These are phyloP conservation scores for Shiraia sp. DNA, from an alignment of 2,329 filamentous ascomycete genomes.

Conservation along the genomic window DNA sequence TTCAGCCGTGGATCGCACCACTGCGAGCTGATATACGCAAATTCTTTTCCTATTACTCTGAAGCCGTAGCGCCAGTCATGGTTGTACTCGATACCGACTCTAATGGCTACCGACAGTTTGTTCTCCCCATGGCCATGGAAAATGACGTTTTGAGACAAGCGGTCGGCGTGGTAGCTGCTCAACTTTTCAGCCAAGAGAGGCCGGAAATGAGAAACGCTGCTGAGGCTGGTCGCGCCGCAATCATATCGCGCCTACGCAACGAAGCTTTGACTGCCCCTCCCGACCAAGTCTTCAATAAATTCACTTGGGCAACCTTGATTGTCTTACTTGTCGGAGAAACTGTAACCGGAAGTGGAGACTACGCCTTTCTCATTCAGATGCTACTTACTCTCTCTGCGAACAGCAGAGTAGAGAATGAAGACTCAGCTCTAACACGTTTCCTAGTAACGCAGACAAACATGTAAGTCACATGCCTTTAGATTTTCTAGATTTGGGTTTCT, in stretches of 20 bases:
- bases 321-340: constrained; percentile 49
- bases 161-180: constrained; percentile 47
- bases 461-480: not conserved
- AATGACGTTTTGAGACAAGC: constrained; percentile 43
- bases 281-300: constrained; percentile 41
- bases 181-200: constrained; percentile 42
- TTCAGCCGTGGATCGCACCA: constrained; percentile 29
- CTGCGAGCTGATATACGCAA: constrained; percentile 36
- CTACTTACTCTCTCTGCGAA: constrained; percentile 33
- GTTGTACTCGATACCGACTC: constrained; percentile 43
- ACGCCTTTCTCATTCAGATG: constrained; percentile 44
- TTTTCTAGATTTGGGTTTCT: not conserved
- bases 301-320: constrained; percentile 45
- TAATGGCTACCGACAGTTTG: constrained; percentile 47
- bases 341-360: constrained; percentile 48
- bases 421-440: constrained; percentile 1
- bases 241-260: constrained; percentile 42
- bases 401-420: not conserved
- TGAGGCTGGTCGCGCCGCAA: constrained; percentile 41
- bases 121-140: constrained; percentile 47
- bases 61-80: constrained; percentile 46
- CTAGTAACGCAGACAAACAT: constrained; percentile 8
- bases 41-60: constrained; percentile 45
- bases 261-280: constrained; percentile 35
- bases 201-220: constrained; percentile 38